Conservation (phyloP, 176 grass and related monocot genomes). For the Oryza rufipogon region DNA sequence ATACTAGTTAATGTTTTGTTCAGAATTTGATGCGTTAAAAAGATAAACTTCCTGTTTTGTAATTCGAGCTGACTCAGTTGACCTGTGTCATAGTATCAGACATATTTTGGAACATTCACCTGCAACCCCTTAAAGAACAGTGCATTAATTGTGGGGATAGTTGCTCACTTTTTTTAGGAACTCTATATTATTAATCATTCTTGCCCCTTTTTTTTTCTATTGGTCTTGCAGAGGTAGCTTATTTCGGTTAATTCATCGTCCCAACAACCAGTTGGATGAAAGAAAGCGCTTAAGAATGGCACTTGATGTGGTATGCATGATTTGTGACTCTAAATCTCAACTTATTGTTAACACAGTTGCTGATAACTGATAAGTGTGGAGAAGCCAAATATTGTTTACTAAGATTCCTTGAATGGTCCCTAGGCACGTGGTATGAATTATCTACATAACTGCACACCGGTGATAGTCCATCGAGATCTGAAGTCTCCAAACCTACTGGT, state of each 20-base stretch:
- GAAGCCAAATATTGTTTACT: slow-evolving; percentile 26
- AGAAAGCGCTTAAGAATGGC: slow-evolving; percentile 86
- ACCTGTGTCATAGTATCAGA: neutral
- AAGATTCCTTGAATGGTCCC: slow-evolving; percentile 42
- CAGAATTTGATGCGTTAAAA: slow-evolving; percentile 22
- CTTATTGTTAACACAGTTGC: slow-evolving; percentile 25
- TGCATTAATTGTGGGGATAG: neutral
- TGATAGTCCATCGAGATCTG: slow-evolving; percentile 96
- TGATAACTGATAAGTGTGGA: slow-evolving; percentile 25
- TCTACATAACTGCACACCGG: slow-evolving; percentile 90
- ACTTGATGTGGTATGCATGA: slow-evolving; percentile 88
- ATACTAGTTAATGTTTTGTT: slow-evolving; percentile 16
- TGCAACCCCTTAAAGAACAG: slow-evolving; percentile 2
- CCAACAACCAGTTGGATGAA: slow-evolving; percentile 93
- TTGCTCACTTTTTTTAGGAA: neutral
- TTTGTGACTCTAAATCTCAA: slow-evolving; percentile 24
- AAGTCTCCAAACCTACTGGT: slow-evolving; percentile 99
- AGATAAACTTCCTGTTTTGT: neutral
- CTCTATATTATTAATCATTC: slow-evolving; percentile 29
- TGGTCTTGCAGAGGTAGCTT: slow-evolving; percentile 82
- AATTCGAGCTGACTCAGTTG: neutral
- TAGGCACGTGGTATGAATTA: slow-evolving; percentile 99
- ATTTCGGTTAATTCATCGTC: slow-evolving; percentile 92
- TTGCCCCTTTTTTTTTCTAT: slow-evolving; percentile 33
- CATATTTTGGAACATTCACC: slow-evolving; percentile 5